phyloP scores from a whole-genome alignment of 2,329 filamentous ascomycete species.

The Calonectria multiphialidica region DNA sequence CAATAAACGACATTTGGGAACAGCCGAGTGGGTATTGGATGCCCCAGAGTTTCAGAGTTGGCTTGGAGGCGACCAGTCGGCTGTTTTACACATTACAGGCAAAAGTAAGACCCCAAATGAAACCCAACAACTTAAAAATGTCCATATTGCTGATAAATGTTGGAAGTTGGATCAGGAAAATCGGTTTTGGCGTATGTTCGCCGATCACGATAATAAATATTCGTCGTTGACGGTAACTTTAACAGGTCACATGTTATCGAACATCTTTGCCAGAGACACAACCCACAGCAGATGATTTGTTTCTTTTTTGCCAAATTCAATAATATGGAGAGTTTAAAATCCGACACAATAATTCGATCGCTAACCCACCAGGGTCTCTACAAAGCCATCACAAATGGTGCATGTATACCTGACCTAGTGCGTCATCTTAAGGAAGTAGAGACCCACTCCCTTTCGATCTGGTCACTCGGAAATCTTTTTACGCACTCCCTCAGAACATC shows the following conservation, averaged over 20 bases:
- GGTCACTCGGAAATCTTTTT: neutral
- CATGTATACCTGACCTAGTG: too few species aligned
- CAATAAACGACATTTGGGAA: slow-evolving; percentile 27
- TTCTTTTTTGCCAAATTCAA: slow-evolving; percentile 26
- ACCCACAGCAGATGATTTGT: neutral
- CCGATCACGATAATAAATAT: neutral
- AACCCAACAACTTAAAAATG: neutral
- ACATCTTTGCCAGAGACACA: neutral
- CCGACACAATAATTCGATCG: slow-evolving; percentile 12
- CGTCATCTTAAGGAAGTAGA: neutral
- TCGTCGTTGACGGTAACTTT: neutral
- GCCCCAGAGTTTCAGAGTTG: slow-evolving; percentile 10
- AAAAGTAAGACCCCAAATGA: slow-evolving; percentile 24
- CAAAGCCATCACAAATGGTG: neutral
- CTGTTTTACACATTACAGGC: slow-evolving; percentile 22
- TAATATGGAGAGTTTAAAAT: neutral
- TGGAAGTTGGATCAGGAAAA: slow-evolving; percentile 34
- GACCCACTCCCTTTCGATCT: neutral
- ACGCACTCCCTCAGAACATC: neutral
- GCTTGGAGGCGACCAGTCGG: rapidly evolving
- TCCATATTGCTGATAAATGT: neutral
- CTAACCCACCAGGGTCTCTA: neutral
- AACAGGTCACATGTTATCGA: slow-evolving; percentile 7
- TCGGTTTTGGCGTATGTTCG: slow-evolving; percentile 24
- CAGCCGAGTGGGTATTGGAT: slow-evolving; percentile 21